A percentile compares a stretch with the other conserved stretches of the same genome.
phyloP scores from a whole-genome alignment of 2,329 filamentous ascomycete genomes.

The Fusarium sublunatum region DNA sequence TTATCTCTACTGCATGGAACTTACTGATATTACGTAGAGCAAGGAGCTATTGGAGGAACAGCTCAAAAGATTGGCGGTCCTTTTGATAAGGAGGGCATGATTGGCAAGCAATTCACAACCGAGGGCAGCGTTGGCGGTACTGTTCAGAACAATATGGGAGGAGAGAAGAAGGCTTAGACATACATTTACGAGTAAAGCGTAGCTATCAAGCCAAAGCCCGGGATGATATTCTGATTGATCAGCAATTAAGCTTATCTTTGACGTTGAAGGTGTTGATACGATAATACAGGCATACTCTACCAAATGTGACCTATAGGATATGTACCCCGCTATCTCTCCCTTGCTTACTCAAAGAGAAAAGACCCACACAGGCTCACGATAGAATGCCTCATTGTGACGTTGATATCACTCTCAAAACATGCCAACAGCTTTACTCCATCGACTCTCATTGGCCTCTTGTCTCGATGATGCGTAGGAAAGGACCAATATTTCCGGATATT shows the following conservation, averaged over 20 bases:
- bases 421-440: neutral
- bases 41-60: slow-evolving; percentile 62
- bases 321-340: no score
- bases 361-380: neutral
- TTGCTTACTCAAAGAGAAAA: no score
- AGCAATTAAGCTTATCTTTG: no score
- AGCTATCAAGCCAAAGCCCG: neutral
- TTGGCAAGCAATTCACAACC: slow-evolving; percentile 67
- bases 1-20: neutral
- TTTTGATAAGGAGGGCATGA: slow-evolving; percentile 61
- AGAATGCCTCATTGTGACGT: slow-evolving; percentile 21
- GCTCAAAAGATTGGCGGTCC: slow-evolving; percentile 64
- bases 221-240: no score
- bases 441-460: neutral
- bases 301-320: no score
- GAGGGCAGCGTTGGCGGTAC: slow-evolving; percentile 65
- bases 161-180: slow-evolving; percentile 47
- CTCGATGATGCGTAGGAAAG: neutral
- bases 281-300: no score
- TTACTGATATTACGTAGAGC: slow-evolving; percentile 44
- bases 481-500: slow-evolving; percentile 9
- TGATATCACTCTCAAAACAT: neutral
- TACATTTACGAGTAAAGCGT: neutral
- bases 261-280: no score
- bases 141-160: slow-evolving; percentile 60